phyloP scores from a whole-genome alignment of 169 alveolate genomes.

The Eimeria maxima region DNA sequence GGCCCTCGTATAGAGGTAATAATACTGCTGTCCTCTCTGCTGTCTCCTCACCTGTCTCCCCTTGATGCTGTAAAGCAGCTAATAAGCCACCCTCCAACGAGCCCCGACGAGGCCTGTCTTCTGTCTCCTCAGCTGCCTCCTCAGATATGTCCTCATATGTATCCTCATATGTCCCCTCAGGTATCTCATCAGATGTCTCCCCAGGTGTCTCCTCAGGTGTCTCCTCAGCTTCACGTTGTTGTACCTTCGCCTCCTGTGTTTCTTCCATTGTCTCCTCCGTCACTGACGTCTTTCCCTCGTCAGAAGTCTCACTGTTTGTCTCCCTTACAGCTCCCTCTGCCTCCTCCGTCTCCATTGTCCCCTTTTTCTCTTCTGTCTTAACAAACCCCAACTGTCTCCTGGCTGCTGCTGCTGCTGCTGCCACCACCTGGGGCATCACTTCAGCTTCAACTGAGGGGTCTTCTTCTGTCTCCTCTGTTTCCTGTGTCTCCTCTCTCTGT shows the following conservation, averaged over 20 bases:
- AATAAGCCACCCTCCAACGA: neutral
- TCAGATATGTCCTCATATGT: neutral
- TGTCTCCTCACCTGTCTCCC: slow-evolving; percentile 45
- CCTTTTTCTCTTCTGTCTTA: neutral
- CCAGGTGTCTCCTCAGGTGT: neutral
- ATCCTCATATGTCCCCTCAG: neutral
- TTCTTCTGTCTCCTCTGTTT: neutral
- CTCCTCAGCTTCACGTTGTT: neutral
- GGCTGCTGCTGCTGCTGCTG: slow-evolving; percentile 48
- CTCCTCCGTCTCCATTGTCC: neutral
- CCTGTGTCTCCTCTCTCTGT: neutral
- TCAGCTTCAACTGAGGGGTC: neutral
- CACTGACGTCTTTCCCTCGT: neutral
- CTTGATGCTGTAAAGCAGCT: slow-evolving; percentile 3
- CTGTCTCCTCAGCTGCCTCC: slow-evolving; percentile 23
- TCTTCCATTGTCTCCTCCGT: too few species aligned
- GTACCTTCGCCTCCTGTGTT: too few species aligned
- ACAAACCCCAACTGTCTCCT: neutral
- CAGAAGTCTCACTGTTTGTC: neutral
- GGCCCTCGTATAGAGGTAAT: slow-evolving; percentile 15
- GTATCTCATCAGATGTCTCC: neutral
- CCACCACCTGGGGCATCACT: neutral
- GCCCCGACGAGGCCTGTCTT: neutral
- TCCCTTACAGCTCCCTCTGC: neutral
- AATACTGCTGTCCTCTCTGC: slow-evolving; percentile 6